Evolutionary conservation across 2,329 filamentous ascomycete species (phyloP), one percentile per base, ranked within the genome.

Genomic region (Fusarium succisae): DNA sequence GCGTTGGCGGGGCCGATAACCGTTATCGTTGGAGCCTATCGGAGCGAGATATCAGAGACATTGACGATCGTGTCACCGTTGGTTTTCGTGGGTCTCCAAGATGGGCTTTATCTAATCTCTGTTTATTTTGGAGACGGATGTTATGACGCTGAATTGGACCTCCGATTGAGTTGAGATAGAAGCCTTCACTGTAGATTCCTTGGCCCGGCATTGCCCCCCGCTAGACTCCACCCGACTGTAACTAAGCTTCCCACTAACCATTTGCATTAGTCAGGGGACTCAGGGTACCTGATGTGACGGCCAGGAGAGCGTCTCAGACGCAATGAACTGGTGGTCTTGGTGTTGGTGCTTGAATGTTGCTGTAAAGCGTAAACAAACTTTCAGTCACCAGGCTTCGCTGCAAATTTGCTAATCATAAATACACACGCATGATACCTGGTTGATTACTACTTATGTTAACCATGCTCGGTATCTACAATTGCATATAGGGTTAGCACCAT

Each of bases 1-100:
- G 66, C 9, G 32, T 41, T n/a, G 30, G 65, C 59, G 65, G 70
- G 65, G 56, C 59, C 24, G 38, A 44, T 43, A 55, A 51, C 64
- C 35, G 58, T 22, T 48, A 39, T 45, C 26, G 32, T 43, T 6
- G 18, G 14, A 9, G 20, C 53, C 51, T 66, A 54, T 70, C 30
- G 13, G n/a, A 24, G 22, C 7, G 11, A 18, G 12, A 5, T 6
- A 24, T n/a, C 10, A 12, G 30, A 56, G 44, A 56, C 56, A 37
- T 38, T 39, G 8, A n/a, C 18, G 11, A n/a, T 30, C 30, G 48
- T 69, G 56, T 20, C 11, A 55, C 47, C 11, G 4, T 43, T 13
- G 5, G 5, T 18, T 28, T 20, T 61, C 30, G 15, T 26, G n/a
- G 28, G 24, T 18, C 13, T 18, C 7, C 3, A 14, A 10, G n/a